Percentiles rank a stretch among this genome's conserved stretches.
phyloP scores from a whole-genome alignment of 1,284 basidiomycete species.

The Ceratobasidium sp. region DNA sequence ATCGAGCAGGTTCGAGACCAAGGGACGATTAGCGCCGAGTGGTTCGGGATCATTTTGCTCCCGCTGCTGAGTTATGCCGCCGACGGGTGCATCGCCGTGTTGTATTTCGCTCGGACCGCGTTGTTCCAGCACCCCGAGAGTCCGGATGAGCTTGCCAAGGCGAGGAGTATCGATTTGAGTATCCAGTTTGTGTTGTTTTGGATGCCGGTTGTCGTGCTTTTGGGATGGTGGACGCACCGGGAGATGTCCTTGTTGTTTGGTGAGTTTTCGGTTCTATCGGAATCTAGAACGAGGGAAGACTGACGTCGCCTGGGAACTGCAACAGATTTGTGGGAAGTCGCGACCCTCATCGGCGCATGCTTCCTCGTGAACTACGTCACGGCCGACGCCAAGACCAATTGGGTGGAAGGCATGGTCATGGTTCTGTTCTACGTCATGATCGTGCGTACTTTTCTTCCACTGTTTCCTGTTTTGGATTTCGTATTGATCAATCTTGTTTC shows the following conservation, averaged over 20 bases:
- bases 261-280: conserved; percentile 6
- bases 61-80: conserved; percentile 43
- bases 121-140: conserved; percentile 31
- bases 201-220: conserved; percentile 41
- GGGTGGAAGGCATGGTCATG: conserved; percentile 49
- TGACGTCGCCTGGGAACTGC: too few species aligned
- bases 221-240: conserved; percentile 32
- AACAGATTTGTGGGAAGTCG: conserved; percentile 23
- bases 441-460: conserved; percentile 17
- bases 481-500: neutral
- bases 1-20: conserved; percentile 68
- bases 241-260: conserved; percentile 45
- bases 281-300: too few species aligned
- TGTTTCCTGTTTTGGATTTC: neutral
- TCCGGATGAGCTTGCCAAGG: conserved; percentile 45
- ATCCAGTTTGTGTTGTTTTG: conserved; percentile 47
- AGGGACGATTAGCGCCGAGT: conserved; percentile 52
- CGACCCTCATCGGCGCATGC: conserved; percentile 39
- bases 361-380: conserved; percentile 49
- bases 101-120: conserved; percentile 42
- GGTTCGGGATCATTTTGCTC: conserved; percentile 45
- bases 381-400: conserved; percentile 47
- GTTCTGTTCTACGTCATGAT: conserved; percentile 44
- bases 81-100: conserved; percentile 33
- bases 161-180: conserved; percentile 41